A percentile compares a stretch with the other conserved stretches of the same genome.
Conservation (phyloP, 2,329 filamentous ascomycete species). For the Diaporthe humulicola region DNA sequence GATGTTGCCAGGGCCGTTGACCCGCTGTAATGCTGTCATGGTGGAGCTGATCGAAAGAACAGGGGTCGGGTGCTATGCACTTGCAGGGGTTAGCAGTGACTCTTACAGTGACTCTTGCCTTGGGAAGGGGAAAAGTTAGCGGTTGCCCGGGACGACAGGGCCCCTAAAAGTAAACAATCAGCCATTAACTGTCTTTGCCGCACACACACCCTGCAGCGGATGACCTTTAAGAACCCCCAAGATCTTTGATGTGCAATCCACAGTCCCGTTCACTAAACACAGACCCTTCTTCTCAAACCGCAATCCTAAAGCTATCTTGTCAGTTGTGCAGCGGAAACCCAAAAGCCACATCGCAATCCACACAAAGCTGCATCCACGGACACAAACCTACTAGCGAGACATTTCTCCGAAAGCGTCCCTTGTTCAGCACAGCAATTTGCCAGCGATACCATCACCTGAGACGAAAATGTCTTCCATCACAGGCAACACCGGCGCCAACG, state of each 20-base stretch:
- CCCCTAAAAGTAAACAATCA: constrained; percentile 31
- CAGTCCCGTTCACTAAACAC: neutral
- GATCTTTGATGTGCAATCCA: neutral
- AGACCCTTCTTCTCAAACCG: constrained; percentile 16
- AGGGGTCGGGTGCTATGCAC: neutral
- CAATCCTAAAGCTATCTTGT: constrained; percentile 8
- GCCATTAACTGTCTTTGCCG: neutral
- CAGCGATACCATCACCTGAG: neutral
- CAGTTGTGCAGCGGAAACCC: neutral
- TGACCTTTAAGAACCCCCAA: constrained; percentile 26
- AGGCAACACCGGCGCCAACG: constrained; percentile 52
- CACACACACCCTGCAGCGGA: constrained; percentile 5
- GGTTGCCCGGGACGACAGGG: constrained; percentile 38
- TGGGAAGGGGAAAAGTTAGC: constrained; percentile 1
- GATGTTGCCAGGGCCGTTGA: constrained; percentile 21
- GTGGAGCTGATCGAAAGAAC: constrained; percentile 1
- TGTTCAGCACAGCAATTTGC: neutral
- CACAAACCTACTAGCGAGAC: constrained; percentile 5
- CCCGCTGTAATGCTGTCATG: constrained; percentile 29
- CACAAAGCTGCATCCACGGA: neutral
- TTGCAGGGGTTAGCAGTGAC: constrained; percentile 9
- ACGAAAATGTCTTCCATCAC: constrained; percentile 63
- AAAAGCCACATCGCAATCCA: neutral
- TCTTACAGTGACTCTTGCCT: neutral
- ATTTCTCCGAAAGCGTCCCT: constrained; percentile 17